Base-by-base conservation (phyloP, 306 rosid species). In the Prunus mira region DNA sequence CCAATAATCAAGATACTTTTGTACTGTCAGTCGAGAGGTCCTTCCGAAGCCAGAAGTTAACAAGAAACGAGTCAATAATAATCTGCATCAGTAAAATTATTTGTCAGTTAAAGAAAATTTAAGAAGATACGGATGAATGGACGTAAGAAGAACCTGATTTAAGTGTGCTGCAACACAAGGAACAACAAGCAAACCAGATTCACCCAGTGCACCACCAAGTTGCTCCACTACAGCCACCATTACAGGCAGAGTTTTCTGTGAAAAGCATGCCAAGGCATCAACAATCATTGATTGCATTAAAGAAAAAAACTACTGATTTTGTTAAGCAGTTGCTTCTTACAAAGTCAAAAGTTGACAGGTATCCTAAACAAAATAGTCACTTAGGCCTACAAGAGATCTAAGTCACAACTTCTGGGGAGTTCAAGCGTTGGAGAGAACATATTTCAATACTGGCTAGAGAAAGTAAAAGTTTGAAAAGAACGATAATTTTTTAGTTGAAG, bases 81-180 rank as follows among this genome's bases (percentile, higher is more conserved):
- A 92, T 88, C 97, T 92, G 73, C 73, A 79, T 0, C 47, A 34
- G 65, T 28, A 68, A 61, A 30, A 79, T 51, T 76, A 69, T 65
- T 19, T 54, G 75, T 83, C 75, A 89, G 87, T 74, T 25, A 24
- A 14, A 70, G 51, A 63, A 17, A 74, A 61, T 19, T 60, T 50
- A 50, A 67, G 41, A 15, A 49, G 61, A 30, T 8, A 12, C 3
- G 41, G 19, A 12, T 28, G 19, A 14, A 65, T 0, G 51, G n/a
- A 38, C 15, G 28, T 25, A 27, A 20, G 55, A 78, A 92, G 97
- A 79, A 92, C 98, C 98, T 92, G 98, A 83, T 78, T 88, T 84
- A 95, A 77, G 87, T 95, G 98, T 67, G 98, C 94, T 19, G 95
- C 96, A 79, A 95, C 88, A 69, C 98, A 95, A 54, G 98, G 98